Evolutionary conservation across 768 basidiomycete genomes (phyloP).

Genomic region (Collybia sordida): DNA sequence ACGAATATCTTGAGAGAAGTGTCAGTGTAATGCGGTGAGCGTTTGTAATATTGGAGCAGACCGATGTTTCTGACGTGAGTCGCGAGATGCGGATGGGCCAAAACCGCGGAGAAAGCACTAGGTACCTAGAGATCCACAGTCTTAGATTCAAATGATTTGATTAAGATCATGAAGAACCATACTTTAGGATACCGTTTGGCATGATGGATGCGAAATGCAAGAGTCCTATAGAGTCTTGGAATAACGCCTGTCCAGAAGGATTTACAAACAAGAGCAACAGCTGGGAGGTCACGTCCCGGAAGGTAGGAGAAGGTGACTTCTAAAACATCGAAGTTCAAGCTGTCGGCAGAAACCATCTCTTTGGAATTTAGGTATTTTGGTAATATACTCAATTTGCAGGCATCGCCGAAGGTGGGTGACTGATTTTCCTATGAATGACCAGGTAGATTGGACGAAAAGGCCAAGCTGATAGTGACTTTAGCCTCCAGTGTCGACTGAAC

Average conservation of each 20-base stretch:
- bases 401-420: too few species aligned
- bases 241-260: constrained; percentile 65
- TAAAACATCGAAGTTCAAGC: constrained; percentile 70
- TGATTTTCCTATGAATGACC: too few species aligned
- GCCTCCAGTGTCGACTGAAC: too few species aligned
- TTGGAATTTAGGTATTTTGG: too few species aligned
- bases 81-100: constrained; percentile 50
- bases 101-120: constrained; percentile 63
- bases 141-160: neutral
- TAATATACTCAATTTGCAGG: too few species aligned
- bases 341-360: constrained; percentile 64
- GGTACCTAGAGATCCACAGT: constrained; percentile 31
- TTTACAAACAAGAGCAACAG: constrained; percentile 61
- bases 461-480: too few species aligned
- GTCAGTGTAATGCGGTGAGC: neutral
- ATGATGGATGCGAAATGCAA: constrained; percentile 55
- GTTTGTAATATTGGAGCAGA: constrained; percentile 21
- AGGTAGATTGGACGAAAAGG: too few species aligned
- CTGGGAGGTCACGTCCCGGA: constrained; percentile 54
- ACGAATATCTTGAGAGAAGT: constrained; percentile 45
- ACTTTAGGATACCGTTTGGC: constrained; percentile 58
- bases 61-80: constrained; percentile 62
- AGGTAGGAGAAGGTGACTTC: constrained; percentile 64
- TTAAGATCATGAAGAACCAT: constrained; percentile 12
- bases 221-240: constrained; percentile 58